A percentile compares a stretch with the other conserved stretches of the same genome.
Evolutionary conservation across 441 rosid genomes (phyloP).

Genomic region (Sinapis alba): DNA sequence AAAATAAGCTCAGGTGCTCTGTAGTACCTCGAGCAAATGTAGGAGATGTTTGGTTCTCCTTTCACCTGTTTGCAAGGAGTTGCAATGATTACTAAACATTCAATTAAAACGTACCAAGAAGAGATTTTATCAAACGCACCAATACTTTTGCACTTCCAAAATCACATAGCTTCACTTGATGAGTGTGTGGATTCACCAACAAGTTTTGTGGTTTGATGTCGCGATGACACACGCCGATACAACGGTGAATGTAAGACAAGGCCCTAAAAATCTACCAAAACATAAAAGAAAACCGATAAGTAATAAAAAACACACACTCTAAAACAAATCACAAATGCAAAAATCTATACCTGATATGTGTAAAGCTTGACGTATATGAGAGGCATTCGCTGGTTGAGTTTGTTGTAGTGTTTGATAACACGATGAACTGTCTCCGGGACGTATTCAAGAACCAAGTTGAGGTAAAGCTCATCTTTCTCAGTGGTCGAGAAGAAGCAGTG

Average conservation of each 20-base stretch:
- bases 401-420: constrained; percentile 87
- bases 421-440: constrained; percentile 96
- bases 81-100: not conserved
- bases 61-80: constrained; percentile 61
- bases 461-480: constrained; percentile 90
- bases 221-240: constrained; percentile 91
- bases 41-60: constrained; percentile 97
- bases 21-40: constrained; percentile 95
- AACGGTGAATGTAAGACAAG: constrained; percentile 78
- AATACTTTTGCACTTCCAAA: constrained; percentile 98
- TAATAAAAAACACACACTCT: not conserved
- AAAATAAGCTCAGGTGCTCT: constrained; percentile 98
- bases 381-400: constrained; percentile 94
- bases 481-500: constrained; percentile 95
- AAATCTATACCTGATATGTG: constrained; percentile 74
- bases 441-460: constrained; percentile 90
- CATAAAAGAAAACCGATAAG: constrained; percentile 18
- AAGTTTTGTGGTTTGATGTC: constrained; percentile 98
- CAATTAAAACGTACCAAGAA: not conserved
- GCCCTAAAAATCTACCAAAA: constrained; percentile 84
- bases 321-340: not conserved
- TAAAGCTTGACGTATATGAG: constrained; percentile 89
- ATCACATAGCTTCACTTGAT: constrained; percentile 95
- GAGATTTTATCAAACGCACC: constrained; percentile 49
- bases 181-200: constrained; percentile 97